Evolutionary conservation across 73 alveolate species (phyloP), one percentile per base, ranked within the genome.

Genomic region (Symbiodinium natans): DNA sequence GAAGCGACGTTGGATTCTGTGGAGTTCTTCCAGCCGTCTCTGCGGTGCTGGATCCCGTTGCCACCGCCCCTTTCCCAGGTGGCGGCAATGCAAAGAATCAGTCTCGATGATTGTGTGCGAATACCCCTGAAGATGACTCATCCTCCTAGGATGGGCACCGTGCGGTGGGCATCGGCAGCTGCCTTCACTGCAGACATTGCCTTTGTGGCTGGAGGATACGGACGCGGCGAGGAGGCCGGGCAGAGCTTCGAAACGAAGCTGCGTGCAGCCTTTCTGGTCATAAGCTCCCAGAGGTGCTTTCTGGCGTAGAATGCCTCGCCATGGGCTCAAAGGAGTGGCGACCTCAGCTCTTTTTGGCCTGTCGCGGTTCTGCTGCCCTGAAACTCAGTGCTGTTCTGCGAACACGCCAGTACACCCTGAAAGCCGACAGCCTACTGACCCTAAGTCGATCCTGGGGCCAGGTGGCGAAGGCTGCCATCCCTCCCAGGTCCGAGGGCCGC

Each of bases 151-250:
- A 89, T 89, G 95, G 86, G 95, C 48, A 68, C 46, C 41, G 95
- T 68, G 95, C 95, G 95, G 15, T 89, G 95, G 95, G 95, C 95
- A 17, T 82, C 95, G 11, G 95, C 95, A 3, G 86, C 87, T 4
- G 86, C 86, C 19, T 89, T 38, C 86, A 59, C 48, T 10, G 86
- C 27, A 40, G 95, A 33, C 86, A 29, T 68, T 5, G 95, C 95
- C 54, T 89, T 89, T 48, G 95, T 89, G 95, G 86, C 86, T 3
- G 95, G 95, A 1, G 95, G 95, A 43, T 59, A 68, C 23, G 95
- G 95, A 11, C 86, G 34, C 43, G 95, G 46, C 74, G 95, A 11
- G 95, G 59, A 17, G 52, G 75, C 38, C 27, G 36, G 8, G 80
- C 71, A 13, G 23, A 13, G 23, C 15, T 29, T 52, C 71, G 71